Base-by-base conservation (phyloP, 768 basidiomycete genomes). In the Mycena indigotica region DNA sequence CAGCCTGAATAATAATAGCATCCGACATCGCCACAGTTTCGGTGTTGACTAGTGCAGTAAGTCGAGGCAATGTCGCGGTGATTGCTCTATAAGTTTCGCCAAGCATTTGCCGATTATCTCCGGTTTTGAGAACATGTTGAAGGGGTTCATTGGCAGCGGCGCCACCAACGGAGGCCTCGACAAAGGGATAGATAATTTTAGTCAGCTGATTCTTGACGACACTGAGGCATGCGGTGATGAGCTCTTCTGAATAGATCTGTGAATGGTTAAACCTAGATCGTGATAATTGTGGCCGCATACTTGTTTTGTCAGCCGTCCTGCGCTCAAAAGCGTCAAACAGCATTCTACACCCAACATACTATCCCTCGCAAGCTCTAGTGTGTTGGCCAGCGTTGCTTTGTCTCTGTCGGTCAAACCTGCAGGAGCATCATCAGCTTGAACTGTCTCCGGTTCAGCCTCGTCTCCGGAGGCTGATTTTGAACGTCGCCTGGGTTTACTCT, bases 221-320 rank as follows among this genome's bases (percentile, higher is more conserved):
- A 40, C 74, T 77, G 17, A 98, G 77, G 72, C 94, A 93, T 0
- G 82, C 76, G 0, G 86, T 86, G 60, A 99, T 92, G 12, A 95
- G 79, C 68, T 99, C 97, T 70, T 98, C 94, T 0, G 96, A 97
- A 70, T 96, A 96, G 8, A 98, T 75, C 90, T 95, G 66, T 17
- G 6, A 41, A 2, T 17, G n/a, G 4, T n/a, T 5, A 28, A 39
- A 25, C 26, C 50, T 38, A 57, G 62, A 26, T 44, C 2, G 28
- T 38, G n/a, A 55, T 35, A 38, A n/a, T n/a, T 19, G 44, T 21
- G 29, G 55, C 25, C 5, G 25, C 83, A 32, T 46, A 93, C 95
- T 82, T 95, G 91, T 70, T 96, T 96, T 2, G 91, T 83, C 54
- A 96, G 75, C 23, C 89, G 80, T 61, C 93, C 91, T 28, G 87